Evolutionary conservation across 768 basidiomycete species (phyloP), one percentile per base, ranked within the genome.

Genomic region (Asterophora lycoperdoides): DNA sequence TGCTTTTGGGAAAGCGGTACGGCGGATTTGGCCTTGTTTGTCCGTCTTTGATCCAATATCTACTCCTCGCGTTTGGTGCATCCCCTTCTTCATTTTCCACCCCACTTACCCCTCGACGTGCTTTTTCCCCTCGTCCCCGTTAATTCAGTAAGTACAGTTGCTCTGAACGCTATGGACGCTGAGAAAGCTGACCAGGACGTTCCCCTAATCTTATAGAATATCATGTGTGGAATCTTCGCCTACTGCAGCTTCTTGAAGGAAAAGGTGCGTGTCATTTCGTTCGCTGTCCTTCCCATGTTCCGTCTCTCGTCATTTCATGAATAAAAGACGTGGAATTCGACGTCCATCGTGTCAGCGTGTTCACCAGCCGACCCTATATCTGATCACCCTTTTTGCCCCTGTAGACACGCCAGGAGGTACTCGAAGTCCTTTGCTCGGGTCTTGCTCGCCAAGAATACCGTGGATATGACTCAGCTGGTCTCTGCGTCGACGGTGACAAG

Each of bases 401-500:
- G 42, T 66, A 94, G 91, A 81, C 85, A 65, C 90, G 95, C 59
- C 84, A 89, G 66, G 86, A 91, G 60, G 78, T 98, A 56, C 83
- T 95, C 54, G 93, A 98, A 60, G 83, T 93, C 53, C 81, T 99
- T 43, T 81, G 83, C 62, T 86, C 84, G 48, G 96, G 94, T 54
- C 87, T 99, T 51, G 84, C 89, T 46, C 85, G 96, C 51, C 84
- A 97, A 58, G 96, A 99, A 67, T 99, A 99, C 70, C 88, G 96
- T 64, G 96, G 96, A 34, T 99, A 99, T 64, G 96, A 99, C 66
- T 93, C 89, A 57, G 96, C 95, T 17, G 90, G 90, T 59, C 70
- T 93, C 37, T 84, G 84, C 50, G 80, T 97, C 57, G 96, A 99
- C 62, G 95, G 93, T 35, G 94, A 98, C 74, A 83, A 84, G 57